Base-by-base conservation (phyloP, 2,329 filamentous ascomycete species). In the Aspergillus transmontanensis region DNA sequence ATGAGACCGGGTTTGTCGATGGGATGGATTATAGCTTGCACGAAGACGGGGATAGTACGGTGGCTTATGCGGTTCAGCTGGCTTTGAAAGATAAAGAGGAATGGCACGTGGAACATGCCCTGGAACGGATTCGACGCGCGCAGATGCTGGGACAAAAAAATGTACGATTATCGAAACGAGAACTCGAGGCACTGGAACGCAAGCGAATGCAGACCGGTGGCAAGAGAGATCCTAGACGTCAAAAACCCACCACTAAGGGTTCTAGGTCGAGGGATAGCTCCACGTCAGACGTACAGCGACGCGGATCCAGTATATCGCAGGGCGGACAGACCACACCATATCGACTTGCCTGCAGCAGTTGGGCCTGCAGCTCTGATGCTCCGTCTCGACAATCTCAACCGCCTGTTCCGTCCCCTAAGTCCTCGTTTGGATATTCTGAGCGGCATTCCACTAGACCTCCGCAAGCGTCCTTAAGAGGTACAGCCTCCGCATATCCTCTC, bases 81-180 rank as follows among this genome's bases (percentile, higher is more conserved):
- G 83, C 85, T 63, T 82, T 86, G 68, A 82, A 82, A 71, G 88
- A 91, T 62, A 86, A 86, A 69, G 92, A 96, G 75, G 90, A 94
- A 69, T 84, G 86, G 66, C 79, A 96, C 70, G 87, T 95, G 67
- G 89, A 93, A 68, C 87, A 87, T 67, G 94, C 94, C 46, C 80
- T 96, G 77, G 88, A 89, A 71, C 90, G 92, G 68, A 96, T 97
- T 73, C 87, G 89, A 67, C 86, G 88, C 68, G 93, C 94, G 19
- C 89, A 92, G 75, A 87, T 87, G 66, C 88, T 88, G 72, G 93
- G 93, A 66, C 90, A 89, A 76, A 83, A 85, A 51, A 91, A 96
- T 62, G 92, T 97, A 61, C 90, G 89, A 75, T 85, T 98, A 66
- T 93, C 86, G 69, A 86, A 89, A 72, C 88, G 90, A 59, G 94